Base-by-base conservation (phyloP, 768 basidiomycete species). In the Scleroderma citrinum region DNA sequence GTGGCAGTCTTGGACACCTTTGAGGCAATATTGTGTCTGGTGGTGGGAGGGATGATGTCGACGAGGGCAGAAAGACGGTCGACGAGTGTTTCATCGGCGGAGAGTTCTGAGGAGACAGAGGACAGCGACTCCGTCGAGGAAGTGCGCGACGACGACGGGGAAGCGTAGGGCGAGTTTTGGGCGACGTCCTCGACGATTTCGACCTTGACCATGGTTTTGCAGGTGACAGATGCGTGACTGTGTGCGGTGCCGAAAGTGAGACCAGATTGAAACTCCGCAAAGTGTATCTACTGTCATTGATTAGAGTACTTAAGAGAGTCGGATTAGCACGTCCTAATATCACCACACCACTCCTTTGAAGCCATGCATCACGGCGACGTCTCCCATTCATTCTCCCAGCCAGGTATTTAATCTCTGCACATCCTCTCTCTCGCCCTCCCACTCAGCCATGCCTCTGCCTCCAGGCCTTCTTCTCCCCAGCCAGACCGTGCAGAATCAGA, bases 31-130 rank as follows among this genome's bases (percentile, higher is more conserved):
- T 71, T 72, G 58, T 88, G 85, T 53, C 96, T 83, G 34, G 94
- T 94, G 8, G 85, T 72, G 20, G 96, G 96, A 7, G 94, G 87
- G 5, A 99, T 82, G 63, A 99, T 98, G 76, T 99, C 95, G 58
- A 87, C 87, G 67, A 99, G 85, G 21, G 95, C 95, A 50, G 77
- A 76, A 61, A 99, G 56, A 50, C 95, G 89, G 73, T 97, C 93
- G 55, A 83, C 74, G 59, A 96, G 53, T 37, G 93, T 81, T 72
- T 99, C 95, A 59, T 92, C 83, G 54, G 69, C 72, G 51, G 80
- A 80, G 39, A 71, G 62, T 45, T 89, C 83, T 3, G 90, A 92
- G 30, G 81, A 79, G 50, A 90, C 70, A 50, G 90, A 90, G 19
- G 87, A 84, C 56, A 92, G 77, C n/a, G 86, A 90, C 52, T 76